Percentiles rank a stretch among this genome's conserved stretches.
phyloP scores from a whole-genome alignment of 2,329 filamentous ascomycete genomes.

The Aspergillus calidoustus region DNA sequence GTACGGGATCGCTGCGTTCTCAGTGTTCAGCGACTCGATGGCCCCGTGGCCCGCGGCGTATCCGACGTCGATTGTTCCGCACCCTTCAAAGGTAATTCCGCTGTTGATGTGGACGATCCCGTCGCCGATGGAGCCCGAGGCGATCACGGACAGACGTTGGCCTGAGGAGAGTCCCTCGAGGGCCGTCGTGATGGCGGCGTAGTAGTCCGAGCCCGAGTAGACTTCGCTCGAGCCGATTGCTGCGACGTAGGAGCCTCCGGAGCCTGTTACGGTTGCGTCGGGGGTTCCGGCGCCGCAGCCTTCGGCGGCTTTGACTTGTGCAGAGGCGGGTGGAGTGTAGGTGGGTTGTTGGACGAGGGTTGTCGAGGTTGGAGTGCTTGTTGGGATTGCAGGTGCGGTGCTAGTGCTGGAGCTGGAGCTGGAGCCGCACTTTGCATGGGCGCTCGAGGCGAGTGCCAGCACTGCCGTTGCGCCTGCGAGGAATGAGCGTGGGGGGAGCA shows the following conservation, averaged over 20 bases:
- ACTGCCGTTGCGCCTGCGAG: constrained; percentile 6
- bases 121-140: constrained; percentile 16
- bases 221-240: constrained; percentile 12
- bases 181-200: constrained; percentile 10
- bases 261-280: constrained; percentile 17
- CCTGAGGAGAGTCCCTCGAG: constrained; percentile 14
- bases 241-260: constrained; percentile 12
- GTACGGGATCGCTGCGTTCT: constrained; percentile 15
- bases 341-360: too few species aligned
- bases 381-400: too few species aligned
- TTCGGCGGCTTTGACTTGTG: too few species aligned
- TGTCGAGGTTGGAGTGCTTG: too few species aligned
- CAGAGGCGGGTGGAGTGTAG: too few species aligned
- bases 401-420: too few species aligned
- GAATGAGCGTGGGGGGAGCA: background rate
- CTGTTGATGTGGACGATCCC: constrained; percentile 13
- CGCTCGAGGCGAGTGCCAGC: constrained; percentile 11
- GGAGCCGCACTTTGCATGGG: constrained; percentile 17
- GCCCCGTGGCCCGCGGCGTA: constrained; percentile 13
- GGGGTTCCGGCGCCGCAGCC: constrained; percentile 19
- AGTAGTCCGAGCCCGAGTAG: constrained; percentile 15
- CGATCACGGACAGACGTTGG: constrained; percentile 18
- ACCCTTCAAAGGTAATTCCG: constrained; percentile 19
- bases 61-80: constrained; percentile 17
- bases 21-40: constrained; percentile 18